Base-by-base conservation (phyloP, 2,329 filamentous ascomycete genomes). In the Aureobasidium subglaciale region DNA sequence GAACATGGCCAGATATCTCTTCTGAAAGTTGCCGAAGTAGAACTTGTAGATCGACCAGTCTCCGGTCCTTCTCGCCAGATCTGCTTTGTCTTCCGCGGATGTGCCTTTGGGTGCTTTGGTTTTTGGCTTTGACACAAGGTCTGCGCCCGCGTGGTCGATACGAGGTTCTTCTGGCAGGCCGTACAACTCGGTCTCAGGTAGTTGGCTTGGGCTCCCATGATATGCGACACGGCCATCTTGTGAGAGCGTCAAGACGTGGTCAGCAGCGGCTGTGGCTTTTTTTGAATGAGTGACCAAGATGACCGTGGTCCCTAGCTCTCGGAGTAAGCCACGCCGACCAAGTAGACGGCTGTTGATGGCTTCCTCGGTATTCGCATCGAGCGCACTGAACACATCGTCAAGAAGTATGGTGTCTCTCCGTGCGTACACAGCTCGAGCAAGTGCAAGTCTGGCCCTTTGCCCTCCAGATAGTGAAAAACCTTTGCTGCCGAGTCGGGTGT, bases 381-480 rank as follows among this genome's bases (percentile, higher is more conserved):
- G 83, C 10, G 88, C 84, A 52, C 74, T 65, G 68, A 95, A 90
- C 37, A 92, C 88, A 64, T 95, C 89, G 66, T 95, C 89, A 63
- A 93, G 76, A 20, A 93, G 74, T 5, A 95, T 74, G 59, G 90
- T 85, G 0, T 86, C 84, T 1, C 87, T 87, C 13, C 87, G 78
- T 1, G 87, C 90, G 68, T 93, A 93, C 16, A 93, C 75, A 1
- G 88, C 88, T 40, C 89, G 78, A 2, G 88, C 89, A 62, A 95
- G 83, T 15, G 48, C 74, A 60, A 79, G 73, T 45, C 77, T 71
- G 57, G 79, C 75, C 58, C 73, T 77, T 59, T 80, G 78, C 5
- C 78, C 78, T 25, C 77, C 77, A 63, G 77, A 79, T 25, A 80
- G 69, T 20, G 74, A 70, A 54, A 77, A 71, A 30, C 77, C 78